Percentiles rank a stretch among this genome's conserved stretches.
These are phyloP conservation scores for Acanthamoeba triangularis DNA, from an alignment of 208 protist species.

Conservation along the genomic window DNA sequence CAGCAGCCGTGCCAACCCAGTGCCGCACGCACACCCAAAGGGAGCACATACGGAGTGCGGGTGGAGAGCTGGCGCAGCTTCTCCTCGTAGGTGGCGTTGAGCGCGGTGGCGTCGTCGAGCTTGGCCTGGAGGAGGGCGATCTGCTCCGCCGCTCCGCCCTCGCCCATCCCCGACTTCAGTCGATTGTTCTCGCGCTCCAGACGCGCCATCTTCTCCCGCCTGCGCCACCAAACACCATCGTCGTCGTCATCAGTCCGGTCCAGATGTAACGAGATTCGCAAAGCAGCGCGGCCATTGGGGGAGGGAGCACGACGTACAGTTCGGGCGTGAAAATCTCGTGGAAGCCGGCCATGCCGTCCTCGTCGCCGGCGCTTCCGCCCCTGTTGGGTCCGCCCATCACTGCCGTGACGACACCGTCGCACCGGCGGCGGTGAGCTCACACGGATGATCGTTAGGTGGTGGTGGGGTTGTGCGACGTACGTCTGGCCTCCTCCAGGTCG, in stretches of 20 bases:
- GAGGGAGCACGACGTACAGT: slow-evolving; percentile 27
- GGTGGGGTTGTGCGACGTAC: too few relatives aligned
- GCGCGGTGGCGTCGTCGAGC: slow-evolving; percentile 40
- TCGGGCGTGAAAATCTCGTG: slow-evolving; percentile 67
- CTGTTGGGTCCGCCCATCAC: background rate
- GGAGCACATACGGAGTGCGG: background rate
- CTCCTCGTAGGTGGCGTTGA: slow-evolving; percentile 17
- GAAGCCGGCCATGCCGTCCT: background rate
- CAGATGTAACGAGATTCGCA: too few relatives aligned
- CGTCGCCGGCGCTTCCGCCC: background rate
- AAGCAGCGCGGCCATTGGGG: too few relatives aligned
- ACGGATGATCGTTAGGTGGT: too few relatives aligned
- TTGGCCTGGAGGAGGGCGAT: slow-evolving; percentile 19
- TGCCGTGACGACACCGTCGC: background rate
- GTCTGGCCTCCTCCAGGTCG: background rate
- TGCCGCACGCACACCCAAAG: background rate
- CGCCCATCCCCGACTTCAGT: background rate
- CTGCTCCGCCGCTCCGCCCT: background rate
- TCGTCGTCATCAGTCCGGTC: background rate
- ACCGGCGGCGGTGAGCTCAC: too few relatives aligned
- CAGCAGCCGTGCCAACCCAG: background rate
- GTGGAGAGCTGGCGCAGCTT: slow-evolving; percentile 1
- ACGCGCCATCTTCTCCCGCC: slow-evolving; percentile 57
- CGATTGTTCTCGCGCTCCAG: slow-evolving; percentile 60
- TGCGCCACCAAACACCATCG: background rate